A percentile compares a stretch with the other conserved stretches of the same genome.
phyloP scores from a whole-genome alignment of 176 grass and related monocot genomes.

The Bonia amplexicaulis region DNA sequence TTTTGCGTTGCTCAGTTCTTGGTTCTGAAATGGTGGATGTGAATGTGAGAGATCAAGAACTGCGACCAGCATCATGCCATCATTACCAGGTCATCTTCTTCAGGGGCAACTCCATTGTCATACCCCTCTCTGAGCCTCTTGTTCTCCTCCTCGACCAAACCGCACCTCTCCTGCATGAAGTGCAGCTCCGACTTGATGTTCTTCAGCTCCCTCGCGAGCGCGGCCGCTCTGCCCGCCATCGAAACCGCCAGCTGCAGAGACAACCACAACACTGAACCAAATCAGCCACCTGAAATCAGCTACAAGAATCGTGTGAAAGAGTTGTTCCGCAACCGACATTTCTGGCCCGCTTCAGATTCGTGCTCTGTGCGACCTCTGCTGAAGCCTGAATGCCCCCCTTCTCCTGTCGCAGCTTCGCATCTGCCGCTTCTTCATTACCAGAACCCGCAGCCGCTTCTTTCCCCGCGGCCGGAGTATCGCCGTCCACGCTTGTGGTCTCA shows the following conservation, averaged over 20 bases:
- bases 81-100: constrained; percentile 94
- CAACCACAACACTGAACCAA: background rate
- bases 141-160: constrained; percentile 87
- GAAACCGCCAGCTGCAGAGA: constrained; percentile 64
- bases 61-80: background rate
- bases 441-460: background rate
- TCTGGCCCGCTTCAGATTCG: constrained; percentile 51
- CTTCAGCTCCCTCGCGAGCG: constrained; percentile 78
- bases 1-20: background rate
- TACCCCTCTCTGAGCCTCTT: constrained; percentile 61
- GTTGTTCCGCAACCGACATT: constrained; percentile 4
- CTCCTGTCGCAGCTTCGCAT: background rate
- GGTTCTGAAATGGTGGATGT: background rate
- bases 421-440: background rate
- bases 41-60: background rate
- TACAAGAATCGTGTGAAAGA: too few species aligned
- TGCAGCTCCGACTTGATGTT: constrained; percentile 77
- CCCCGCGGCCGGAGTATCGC: background rate
- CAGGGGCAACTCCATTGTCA: constrained; percentile 43
- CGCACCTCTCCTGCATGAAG: constrained; percentile 79
- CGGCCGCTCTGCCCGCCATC: constrained; percentile 72
- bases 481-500: background rate
- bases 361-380: constrained; percentile 39
- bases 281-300: background rate
- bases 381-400: background rate